Conservation (phyloP, 768 basidiomycete genomes). For the Dioszegia crocea region DNA sequence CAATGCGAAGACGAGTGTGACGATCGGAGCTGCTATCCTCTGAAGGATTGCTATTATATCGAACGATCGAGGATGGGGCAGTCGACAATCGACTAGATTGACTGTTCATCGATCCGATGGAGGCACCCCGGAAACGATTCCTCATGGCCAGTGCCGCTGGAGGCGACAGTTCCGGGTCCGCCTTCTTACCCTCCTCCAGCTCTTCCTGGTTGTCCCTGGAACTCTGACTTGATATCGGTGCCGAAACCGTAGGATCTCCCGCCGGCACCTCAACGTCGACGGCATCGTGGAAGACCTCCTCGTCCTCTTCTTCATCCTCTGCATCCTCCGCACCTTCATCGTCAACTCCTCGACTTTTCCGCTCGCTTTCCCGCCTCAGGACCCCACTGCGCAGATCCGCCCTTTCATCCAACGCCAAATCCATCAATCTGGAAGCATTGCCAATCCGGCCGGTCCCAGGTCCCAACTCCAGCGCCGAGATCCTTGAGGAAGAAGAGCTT, state of each 20-base stretch:
- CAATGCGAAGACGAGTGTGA: not conserved
- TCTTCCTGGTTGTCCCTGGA: not conserved
- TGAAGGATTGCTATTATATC: slow-evolving; percentile 13
- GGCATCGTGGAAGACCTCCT: slow-evolving; percentile 17
- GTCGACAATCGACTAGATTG: slow-evolving; percentile 25
- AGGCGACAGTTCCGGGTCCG: not conserved
- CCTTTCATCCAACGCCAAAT: slow-evolving; percentile 24
- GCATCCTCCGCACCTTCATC: slow-evolving; percentile 1
- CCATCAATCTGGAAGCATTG: not conserved
- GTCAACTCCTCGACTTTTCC: slow-evolving; percentile 12
- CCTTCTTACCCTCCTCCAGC: not conserved
- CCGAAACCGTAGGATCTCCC: not conserved
- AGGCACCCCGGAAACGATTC: slow-evolving; percentile 20
- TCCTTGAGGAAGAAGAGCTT: not conserved
- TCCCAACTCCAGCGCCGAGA: not conserved
- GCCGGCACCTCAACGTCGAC: slow-evolving; percentile 10
- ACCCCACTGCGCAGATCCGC: slow-evolving; percentile 8
- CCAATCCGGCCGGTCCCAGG: not conserved
- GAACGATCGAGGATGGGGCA: slow-evolving; percentile 18
- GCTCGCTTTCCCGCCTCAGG: slow-evolving; percentile 7
- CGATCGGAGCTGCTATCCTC: slow-evolving; percentile 14
- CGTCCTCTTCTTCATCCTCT: slow-evolving; percentile 15
- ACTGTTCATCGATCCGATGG: slow-evolving; percentile 24
- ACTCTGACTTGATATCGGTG: slow-evolving; percentile 3
- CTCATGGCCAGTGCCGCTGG: not conserved